A percentile compares a stretch with the other conserved stretches of the same genome.
Conservation (phyloP, 768 basidiomycete genomes). For the Paxillus rubicundulus region DNA sequence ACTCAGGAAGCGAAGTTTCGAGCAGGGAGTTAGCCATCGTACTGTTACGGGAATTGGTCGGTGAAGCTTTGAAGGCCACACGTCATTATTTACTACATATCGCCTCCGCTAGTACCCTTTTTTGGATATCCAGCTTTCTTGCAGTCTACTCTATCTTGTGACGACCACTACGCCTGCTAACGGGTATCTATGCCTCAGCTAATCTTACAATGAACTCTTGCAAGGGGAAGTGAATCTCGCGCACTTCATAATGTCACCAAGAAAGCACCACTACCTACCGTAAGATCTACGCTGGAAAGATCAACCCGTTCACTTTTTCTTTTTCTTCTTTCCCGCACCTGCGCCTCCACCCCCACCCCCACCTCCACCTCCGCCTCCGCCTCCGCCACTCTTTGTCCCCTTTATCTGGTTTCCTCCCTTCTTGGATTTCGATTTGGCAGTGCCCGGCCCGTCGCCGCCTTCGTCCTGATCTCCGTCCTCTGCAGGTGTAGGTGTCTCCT, state of each 20-base stretch:
- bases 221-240: background rate
- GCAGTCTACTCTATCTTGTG: background rate
- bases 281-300: background rate
- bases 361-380: background rate
- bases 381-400: background rate
- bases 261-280: background rate
- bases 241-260: background rate
- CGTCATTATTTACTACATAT: conserved; percentile 8
- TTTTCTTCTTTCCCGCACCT: conserved; percentile 3
- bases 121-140: background rate
- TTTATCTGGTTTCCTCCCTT: conserved; percentile 1
- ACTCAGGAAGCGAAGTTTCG: conserved; percentile 34
- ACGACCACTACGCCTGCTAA: conserved; percentile 4
- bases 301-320: conserved; percentile 4
- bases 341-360: background rate
- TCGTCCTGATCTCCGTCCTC: conserved; percentile 9
- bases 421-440: conserved; percentile 14
- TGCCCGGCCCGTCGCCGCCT: background rate
- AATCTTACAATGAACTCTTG: background rate
- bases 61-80: conserved; percentile 11
- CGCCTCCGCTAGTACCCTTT: background rate
- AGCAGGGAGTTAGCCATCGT: conserved; percentile 43
- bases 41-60: conserved; percentile 53
- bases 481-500: background rate
- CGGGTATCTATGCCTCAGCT: background rate